phyloP scores from a whole-genome alignment of 164 flowering plant genomes.

The Paratinospora sagittata region DNA sequence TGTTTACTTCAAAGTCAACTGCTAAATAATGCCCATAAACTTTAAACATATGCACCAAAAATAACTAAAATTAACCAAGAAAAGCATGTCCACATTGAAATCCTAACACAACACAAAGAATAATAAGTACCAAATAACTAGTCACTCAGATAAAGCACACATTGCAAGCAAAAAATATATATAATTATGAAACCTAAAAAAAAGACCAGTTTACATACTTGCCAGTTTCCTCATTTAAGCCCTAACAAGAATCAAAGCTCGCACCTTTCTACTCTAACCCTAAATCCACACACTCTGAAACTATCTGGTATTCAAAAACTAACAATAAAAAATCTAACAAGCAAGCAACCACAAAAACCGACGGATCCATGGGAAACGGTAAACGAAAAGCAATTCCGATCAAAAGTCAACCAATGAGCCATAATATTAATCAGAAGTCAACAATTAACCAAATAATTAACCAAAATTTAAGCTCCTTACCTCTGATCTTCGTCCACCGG shows the following conservation, averaged over 20 bases:
- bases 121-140: too few species aligned
- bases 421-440: neutral
- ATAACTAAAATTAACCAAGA: neutral
- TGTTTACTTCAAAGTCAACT: neutral
- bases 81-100: neutral
- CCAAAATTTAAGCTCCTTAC: neutral
- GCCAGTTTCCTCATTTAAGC: neutral
- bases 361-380: neutral
- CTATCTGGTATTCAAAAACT: neutral
- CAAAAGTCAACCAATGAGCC: neutral
- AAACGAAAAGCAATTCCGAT: neutral
- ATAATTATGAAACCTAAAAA: neutral
- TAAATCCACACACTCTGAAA: neutral
- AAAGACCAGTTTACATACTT: neutral
- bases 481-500: conserved; percentile 8
- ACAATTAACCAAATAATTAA: too few species aligned
- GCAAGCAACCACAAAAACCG: neutral
- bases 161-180: too few species aligned
- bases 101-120: neutral
- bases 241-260: neutral
- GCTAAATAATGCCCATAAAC: neutral
- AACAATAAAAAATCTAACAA: neutral
- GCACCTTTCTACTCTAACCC: neutral
- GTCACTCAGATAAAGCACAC: too few species aligned
- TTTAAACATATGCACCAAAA: neutral